Evolutionary conservation across 768 basidiomycete genomes (phyloP).

Genomic region (Cubamyces sp.): DNA sequence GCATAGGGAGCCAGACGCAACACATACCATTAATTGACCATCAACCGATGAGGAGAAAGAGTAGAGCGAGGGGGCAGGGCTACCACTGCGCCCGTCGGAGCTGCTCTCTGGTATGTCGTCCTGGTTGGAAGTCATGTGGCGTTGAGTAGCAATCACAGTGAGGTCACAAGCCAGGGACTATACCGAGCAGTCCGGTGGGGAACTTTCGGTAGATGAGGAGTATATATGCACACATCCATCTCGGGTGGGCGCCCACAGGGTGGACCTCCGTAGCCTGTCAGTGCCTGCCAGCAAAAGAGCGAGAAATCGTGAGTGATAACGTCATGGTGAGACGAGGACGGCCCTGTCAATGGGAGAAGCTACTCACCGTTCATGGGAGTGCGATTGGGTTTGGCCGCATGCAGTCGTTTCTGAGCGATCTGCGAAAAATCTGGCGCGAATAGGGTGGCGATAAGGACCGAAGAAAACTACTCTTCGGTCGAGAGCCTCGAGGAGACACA

Average conservation of each 20-base stretch:
- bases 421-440: slow-evolving; percentile 5
- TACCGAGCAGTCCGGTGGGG: slow-evolving; percentile 18
- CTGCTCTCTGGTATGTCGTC: slow-evolving; percentile 15
- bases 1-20: not conserved
- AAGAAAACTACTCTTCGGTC: slow-evolving; percentile 10
- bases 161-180: not conserved
- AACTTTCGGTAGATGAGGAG: slow-evolving; percentile 17
- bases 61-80: slow-evolving; percentile 37
- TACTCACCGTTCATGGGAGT: slow-evolving; percentile 17
- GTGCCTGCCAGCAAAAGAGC: slow-evolving; percentile 7
- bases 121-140: slow-evolving; percentile 15
- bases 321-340: slow-evolving; percentile 15
- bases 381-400: slow-evolving; percentile 17
- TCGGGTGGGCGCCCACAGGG: slow-evolving; percentile 12
- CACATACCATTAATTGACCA: slow-evolving; percentile 32
- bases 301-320: slow-evolving; percentile 15
- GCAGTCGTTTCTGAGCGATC: slow-evolving; percentile 5
- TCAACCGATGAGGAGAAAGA: slow-evolving; percentile 37
- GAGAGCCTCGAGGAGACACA: not conserved
- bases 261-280: slow-evolving; percentile 12
- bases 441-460: slow-evolving; percentile 21
- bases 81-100: slow-evolving; percentile 26
- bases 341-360: slow-evolving; percentile 2
- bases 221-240: slow-evolving; percentile 16
- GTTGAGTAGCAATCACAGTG: not conserved